A percentile compares a stretch with the other conserved stretches of the same genome.
Evolutionary conservation across 495 filamentous ascomycete species (phyloP).

Genomic region (Aspergillus bridgeri): DNA sequence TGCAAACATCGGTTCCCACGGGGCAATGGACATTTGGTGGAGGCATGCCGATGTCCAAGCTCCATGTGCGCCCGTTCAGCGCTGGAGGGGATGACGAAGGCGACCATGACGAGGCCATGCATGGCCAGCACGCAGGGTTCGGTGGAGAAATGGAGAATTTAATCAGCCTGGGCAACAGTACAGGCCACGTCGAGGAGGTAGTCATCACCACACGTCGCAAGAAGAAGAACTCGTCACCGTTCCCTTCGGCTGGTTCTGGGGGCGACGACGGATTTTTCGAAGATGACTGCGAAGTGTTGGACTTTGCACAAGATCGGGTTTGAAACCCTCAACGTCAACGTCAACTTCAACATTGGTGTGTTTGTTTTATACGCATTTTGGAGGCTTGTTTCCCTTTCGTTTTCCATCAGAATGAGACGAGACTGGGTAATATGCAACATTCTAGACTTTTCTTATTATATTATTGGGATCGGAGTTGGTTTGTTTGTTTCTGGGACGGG

Average conservation of each 20-base stretch:
- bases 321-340: too few species aligned
- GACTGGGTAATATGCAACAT: conserved; percentile 9
- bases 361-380: conserved; percentile 8
- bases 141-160: conserved; percentile 50
- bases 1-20: conserved; percentile 20
- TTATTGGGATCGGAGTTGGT: conserved; percentile 18
- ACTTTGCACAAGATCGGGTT: conserved; percentile 83
- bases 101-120: conserved; percentile 45
- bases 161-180: conserved; percentile 51
- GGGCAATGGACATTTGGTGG: conserved; percentile 71
- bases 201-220: conserved; percentile 74
- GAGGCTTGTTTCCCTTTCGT: neutral
- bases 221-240: conserved; percentile 43
- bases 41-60: conserved; percentile 54
- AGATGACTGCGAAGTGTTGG: conserved; percentile 88
- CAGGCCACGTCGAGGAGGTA: conserved; percentile 72
- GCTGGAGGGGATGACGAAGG: conserved; percentile 52
- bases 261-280: conserved; percentile 87
- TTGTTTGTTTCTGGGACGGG: conserved; percentile 4
- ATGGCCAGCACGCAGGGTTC: conserved; percentile 34
- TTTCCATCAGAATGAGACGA: conserved; percentile 3
- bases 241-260: conserved; percentile 29
- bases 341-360: conserved; percentile 28
- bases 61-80: conserved; percentile 55
- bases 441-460: conserved; percentile 24